Conservation (phyloP, 2,329 filamentous ascomycete genomes). For the Monilinia aucupariae region DNA sequence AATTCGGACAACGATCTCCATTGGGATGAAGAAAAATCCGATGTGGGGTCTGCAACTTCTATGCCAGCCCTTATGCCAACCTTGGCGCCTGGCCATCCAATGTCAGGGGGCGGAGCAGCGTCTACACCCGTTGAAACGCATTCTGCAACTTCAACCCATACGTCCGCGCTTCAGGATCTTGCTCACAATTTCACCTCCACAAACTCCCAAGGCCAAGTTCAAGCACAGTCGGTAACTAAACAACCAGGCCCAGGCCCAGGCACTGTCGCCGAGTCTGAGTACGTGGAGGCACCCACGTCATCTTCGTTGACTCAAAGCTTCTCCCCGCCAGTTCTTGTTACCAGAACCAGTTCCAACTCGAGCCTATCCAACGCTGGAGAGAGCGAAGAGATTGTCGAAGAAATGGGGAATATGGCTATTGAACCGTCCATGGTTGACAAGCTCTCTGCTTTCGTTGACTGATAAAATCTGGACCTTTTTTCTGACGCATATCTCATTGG, state of each 20-base stretch:
- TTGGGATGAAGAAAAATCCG: conserved; percentile 1
- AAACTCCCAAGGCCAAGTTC: background rate
- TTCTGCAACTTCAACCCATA: background rate
- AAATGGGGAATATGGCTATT: background rate
- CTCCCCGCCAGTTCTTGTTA: background rate
- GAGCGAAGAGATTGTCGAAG: conserved; percentile 4
- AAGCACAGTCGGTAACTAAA: background rate
- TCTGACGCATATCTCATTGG: background rate
- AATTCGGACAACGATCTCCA: background rate
- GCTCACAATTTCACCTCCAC: background rate
- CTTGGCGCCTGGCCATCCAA: background rate
- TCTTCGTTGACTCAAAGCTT: background rate
- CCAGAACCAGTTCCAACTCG: background rate
- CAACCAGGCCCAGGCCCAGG: background rate
- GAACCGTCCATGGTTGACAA: background rate
- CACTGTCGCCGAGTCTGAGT: background rate
- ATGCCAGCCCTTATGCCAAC: background rate
- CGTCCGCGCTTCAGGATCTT: background rate
- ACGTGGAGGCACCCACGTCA: background rate
- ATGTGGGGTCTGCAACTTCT: background rate
- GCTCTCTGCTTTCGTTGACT: conserved; percentile 2
- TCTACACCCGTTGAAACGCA: background rate
- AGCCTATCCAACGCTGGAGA: conserved; percentile 1
- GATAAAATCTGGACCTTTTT: background rate
- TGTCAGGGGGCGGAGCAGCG: background rate